These are phyloP conservation scores for Mariannaea sp. DNA, from an alignment of 2,329 filamentous ascomycete species.

Conservation along the genomic window DNA sequence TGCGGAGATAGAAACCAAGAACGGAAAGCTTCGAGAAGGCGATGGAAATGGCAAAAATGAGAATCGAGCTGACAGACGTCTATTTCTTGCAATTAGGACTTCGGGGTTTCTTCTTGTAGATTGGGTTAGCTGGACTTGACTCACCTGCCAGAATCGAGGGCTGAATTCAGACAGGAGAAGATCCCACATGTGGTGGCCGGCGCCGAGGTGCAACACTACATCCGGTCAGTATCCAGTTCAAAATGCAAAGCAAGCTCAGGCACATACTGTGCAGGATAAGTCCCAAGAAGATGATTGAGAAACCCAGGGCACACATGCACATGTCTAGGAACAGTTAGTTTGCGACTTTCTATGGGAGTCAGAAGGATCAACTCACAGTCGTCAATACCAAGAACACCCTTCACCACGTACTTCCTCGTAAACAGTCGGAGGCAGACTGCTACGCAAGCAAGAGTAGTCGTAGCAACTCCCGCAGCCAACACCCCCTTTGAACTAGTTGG, in stretches of 20 bases:
- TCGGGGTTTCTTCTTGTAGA: neutral
- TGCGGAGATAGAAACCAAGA: conserved; percentile 52
- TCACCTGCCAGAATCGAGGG: conserved; percentile 34
- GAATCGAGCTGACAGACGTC: conserved; percentile 44
- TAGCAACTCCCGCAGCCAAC: conserved; percentile 30
- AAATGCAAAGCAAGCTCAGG: neutral
- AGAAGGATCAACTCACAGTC: conserved; percentile 34
- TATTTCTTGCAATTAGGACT: conserved; percentile 12
- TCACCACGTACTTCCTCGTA: conserved; percentile 38
- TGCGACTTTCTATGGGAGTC: neutral
- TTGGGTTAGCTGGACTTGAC: neutral
- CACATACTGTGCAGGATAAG: conserved; percentile 32
- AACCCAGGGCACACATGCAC: conserved; percentile 31
- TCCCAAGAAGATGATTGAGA: conserved; percentile 33
- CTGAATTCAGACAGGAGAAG: conserved; percentile 26
- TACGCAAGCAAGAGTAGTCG: conserved; percentile 30
- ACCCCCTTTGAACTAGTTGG: conserved; percentile 33
- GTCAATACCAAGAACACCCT: conserved; percentile 35
- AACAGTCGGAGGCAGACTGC: conserved; percentile 35
- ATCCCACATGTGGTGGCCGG: conserved; percentile 41
- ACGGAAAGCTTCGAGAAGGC: conserved; percentile 51
- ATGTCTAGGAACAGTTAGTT: conserved; percentile 27
- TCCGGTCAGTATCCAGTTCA: neutral
- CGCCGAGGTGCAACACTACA: conserved; percentile 34
- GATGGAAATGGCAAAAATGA: conserved; percentile 49